Percentiles rank a stretch among this genome's conserved stretches.
Conservation (phyloP, 164 flowering plant species). For the Chimonanthus praecox region DNA sequence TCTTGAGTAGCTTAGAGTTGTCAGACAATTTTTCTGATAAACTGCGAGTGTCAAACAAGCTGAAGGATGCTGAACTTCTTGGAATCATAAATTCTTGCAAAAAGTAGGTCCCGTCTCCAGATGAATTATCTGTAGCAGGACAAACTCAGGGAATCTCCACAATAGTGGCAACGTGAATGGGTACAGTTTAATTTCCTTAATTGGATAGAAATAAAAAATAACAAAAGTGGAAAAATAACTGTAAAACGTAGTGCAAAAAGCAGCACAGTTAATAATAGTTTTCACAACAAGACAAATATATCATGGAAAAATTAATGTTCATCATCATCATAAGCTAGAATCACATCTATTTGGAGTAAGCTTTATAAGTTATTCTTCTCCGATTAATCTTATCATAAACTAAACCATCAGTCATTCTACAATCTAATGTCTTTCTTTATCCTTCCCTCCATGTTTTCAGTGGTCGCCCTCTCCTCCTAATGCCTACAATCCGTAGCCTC, state of each 20-base stretch:
- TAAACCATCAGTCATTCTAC: no score
- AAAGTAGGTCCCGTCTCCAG: conserved; percentile 66
- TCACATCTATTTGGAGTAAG: no score
- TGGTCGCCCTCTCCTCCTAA: no score
- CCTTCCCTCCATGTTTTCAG: no score
- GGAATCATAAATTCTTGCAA: conserved; percentile 72
- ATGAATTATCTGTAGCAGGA: conserved; percentile 39
- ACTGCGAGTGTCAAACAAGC: conserved; percentile 74
- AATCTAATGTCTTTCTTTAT: no score
- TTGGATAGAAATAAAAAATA: neutral
- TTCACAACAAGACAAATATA: neutral
- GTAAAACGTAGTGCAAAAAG: neutral
- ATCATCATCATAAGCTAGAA: no score
- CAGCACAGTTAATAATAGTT: neutral
- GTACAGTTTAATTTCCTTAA: neutral
- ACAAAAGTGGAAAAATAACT: neutral
- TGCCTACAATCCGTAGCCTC: no score
- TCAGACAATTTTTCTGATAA: conserved; percentile 43
- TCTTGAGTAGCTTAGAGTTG: conserved; percentile 36
- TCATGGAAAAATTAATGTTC: neutral
- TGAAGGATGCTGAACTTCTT: conserved; percentile 53
- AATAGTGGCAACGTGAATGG: neutral
- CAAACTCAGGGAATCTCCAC: neutral
- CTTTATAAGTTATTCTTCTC: no score
- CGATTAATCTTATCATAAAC: no score